phyloP scores from a whole-genome alignment of 1,139 yeast genomes.

The Casaregolazyma lundiana region DNA sequence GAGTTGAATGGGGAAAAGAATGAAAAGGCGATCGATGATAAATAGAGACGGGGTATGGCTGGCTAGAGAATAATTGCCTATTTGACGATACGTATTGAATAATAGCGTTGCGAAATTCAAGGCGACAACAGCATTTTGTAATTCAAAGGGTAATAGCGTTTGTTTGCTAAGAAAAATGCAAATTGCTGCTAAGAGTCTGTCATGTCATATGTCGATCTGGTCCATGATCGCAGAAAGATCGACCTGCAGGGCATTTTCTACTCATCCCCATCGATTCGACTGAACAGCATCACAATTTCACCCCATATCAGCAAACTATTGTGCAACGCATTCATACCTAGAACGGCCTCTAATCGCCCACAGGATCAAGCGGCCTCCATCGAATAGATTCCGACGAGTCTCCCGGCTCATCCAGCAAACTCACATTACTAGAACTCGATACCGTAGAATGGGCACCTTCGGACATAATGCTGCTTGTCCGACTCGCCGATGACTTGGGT shows the following conservation, averaged over 20 bases:
- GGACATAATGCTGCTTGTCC: slow-evolving; percentile 2
- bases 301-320: no score
- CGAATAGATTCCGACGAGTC: neutral
- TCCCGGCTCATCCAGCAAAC: slow-evolving; percentile 17
- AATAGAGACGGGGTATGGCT: neutral
- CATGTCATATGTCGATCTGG: no score
- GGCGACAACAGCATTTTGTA: no score
- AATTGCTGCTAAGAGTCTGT: no score
- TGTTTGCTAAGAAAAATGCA: no score
- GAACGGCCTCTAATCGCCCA: neutral
- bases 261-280: no score
- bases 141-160: no score
- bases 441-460: slow-evolving; percentile 1
- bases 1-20: neutral
- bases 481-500: slow-evolving; percentile 6
- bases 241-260: no score
- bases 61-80: neutral
- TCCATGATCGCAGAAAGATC: no score
- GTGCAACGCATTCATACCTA: neutral
- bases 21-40: no score
- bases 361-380: slow-evolving; percentile 3
- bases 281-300: no score
- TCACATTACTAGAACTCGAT: slow-evolving; percentile 12
- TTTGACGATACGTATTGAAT: neutral
- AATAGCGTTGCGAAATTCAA: no score